phyloP scores from a whole-genome alignment of 73 alveolate species.

The Paramecium biaurelia region DNA sequence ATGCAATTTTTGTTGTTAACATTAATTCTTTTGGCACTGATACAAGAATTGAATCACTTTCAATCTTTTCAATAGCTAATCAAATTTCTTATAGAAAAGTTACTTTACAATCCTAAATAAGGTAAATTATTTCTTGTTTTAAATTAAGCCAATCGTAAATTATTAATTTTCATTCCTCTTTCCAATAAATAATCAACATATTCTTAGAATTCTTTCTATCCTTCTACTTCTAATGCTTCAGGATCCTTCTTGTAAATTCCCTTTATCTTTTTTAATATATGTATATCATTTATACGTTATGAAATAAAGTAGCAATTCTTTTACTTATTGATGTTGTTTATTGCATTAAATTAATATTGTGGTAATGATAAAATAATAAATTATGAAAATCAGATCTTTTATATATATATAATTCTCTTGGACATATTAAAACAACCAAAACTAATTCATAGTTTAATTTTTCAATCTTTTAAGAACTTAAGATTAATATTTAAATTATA shows the following conservation, averaged over 20 bases:
- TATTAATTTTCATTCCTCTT: conserved; percentile 40
- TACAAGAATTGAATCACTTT: conserved; percentile 1
- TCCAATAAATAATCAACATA: conserved; percentile 27
- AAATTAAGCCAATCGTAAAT: conserved; percentile 20
- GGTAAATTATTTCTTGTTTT: conserved; percentile 38
- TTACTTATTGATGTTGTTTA: neutral
- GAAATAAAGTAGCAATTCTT: neutral
- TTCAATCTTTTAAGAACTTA: neutral
- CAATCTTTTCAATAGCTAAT: conserved; percentile 47
- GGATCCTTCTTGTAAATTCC: neutral
- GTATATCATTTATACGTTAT: neutral
- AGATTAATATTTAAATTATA: neutral
- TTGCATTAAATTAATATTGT: neutral
- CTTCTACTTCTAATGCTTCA: neutral
- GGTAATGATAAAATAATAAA: neutral
- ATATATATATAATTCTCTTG: neutral
- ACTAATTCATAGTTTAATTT: neutral
- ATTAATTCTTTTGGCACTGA: conserved; percentile 53
- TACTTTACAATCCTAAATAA: conserved; percentile 49
- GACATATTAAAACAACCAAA: neutral
- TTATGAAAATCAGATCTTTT: neutral
- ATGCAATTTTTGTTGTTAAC: conserved; percentile 46
- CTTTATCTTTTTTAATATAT: neutral
- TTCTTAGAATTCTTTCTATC: conserved; percentile 3
- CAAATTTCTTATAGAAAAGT: neutral